Percentiles rank a stretch among this genome's conserved stretches.
Evolutionary conservation across 306 rosid genomes (phyloP).

Genomic region (Citrullus colocynthis): DNA sequence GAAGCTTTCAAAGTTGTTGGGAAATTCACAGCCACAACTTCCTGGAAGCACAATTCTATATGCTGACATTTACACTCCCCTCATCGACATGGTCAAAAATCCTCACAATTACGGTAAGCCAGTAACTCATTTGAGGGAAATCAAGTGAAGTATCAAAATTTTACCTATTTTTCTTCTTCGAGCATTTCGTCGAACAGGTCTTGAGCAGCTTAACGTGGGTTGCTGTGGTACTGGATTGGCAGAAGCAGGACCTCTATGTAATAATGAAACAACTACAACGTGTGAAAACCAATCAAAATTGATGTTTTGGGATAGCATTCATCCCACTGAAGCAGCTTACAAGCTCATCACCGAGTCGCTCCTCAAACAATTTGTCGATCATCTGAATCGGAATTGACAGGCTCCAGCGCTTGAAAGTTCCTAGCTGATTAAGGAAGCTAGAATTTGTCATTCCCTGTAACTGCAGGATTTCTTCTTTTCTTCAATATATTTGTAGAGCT

Average conservation of each 20-base stretch:
- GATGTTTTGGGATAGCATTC: slow-evolving; percentile 53
- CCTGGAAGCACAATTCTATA: not conserved
- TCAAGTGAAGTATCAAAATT: not conserved
- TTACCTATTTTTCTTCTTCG: not conserved
- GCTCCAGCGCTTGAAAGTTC: not conserved
- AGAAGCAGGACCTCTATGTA: slow-evolving; percentile 41
- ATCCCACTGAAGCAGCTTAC: slow-evolving; percentile 36
- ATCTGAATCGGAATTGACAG: not conserved
- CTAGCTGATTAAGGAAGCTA: not conserved
- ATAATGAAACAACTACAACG: not conserved
- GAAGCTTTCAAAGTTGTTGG: not conserved
- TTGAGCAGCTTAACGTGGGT: not conserved
- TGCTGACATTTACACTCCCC: not conserved
- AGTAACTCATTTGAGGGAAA: not conserved
- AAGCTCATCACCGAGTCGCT: slow-evolving; percentile 10
- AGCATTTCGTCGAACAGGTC: not conserved
- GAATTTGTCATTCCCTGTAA: not conserved
- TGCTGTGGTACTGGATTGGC: not conserved
- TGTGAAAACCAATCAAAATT: slow-evolving; percentile 27
- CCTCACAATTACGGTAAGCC: not conserved
- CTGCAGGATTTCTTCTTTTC: slow-evolving; percentile 4
- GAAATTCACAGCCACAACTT: not conserved
- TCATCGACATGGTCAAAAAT: not conserved
- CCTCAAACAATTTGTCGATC: not conserved
- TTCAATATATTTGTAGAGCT: too few relatives aligned